Evolutionary conservation across 805 yeast species (phyloP).

Genomic region (Jamesozyma spencerorum): DNA sequence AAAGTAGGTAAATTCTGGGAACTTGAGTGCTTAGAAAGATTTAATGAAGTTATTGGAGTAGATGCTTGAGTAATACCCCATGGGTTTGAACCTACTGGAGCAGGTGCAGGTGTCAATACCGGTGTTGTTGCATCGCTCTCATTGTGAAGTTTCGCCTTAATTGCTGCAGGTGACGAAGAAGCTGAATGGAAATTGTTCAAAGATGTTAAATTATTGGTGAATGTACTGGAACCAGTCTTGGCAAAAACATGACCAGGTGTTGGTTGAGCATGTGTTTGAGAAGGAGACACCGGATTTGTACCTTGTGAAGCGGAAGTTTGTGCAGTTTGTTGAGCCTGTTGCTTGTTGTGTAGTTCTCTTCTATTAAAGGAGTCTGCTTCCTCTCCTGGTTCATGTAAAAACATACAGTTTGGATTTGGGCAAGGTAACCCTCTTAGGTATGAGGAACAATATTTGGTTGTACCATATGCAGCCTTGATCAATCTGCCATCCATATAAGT

Average conservation of each 20-base stretch:
- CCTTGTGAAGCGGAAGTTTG: conserved; percentile 20
- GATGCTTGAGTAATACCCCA: conserved; percentile 29
- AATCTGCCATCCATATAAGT: conserved; percentile 85
- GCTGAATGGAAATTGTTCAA: conserved; percentile 3
- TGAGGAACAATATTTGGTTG: conserved; percentile 96
- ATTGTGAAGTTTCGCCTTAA: conserved; percentile 22
- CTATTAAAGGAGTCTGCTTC: conserved; percentile 96
- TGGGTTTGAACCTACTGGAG: conserved; percentile 27
- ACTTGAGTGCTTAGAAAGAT: conserved; percentile 18
- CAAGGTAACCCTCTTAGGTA: conserved; percentile 91
- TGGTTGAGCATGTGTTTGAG: conserved; percentile 1
- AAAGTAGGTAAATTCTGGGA: conserved; percentile 23
- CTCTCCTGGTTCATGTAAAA: conserved; percentile 97
- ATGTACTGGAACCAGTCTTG: conserved; percentile 9
- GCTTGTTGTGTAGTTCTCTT: conserved; percentile 32
- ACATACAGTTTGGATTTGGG: conserved; percentile 98
- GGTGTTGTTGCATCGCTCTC: conserved; percentile 18
- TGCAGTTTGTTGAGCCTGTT: conserved; percentile 26
- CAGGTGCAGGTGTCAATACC: conserved; percentile 27
- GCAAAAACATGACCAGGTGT: conserved; percentile 1
- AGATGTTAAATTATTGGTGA: conserved; percentile 5
- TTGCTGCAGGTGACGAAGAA: conserved; percentile 25
- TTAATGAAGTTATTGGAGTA: conserved; percentile 21
- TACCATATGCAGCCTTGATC: conserved; percentile 93
- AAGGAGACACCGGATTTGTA: conserved; percentile 10